Percentiles rank a stretch among this genome's conserved stretches.
phyloP scores from a whole-genome alignment of 805 yeast species.

The Candida chauliodis region DNA sequence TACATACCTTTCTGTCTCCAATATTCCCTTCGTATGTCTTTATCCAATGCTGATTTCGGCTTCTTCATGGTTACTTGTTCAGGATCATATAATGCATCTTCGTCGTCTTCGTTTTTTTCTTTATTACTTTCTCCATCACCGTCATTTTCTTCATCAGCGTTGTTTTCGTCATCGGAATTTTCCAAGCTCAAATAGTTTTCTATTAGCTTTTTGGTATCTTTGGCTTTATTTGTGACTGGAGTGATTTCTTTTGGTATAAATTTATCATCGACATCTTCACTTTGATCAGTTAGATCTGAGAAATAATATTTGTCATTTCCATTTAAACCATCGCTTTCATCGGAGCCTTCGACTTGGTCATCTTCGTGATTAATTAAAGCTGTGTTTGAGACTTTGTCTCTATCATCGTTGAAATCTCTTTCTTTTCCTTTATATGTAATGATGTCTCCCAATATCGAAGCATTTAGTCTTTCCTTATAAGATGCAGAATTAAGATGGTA shows the following conservation, averaged over 20 bases:
- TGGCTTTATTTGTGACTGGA: constrained; percentile 11
- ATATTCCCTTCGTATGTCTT: constrained; percentile 33
- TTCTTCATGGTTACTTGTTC: constrained; percentile 10
- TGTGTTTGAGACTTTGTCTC: constrained; percentile 57
- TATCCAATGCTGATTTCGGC: constrained; percentile 23
- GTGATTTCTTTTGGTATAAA: constrained; percentile 7
- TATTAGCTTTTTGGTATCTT: constrained; percentile 14
- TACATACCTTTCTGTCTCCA: constrained; percentile 40
- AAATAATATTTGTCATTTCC: constrained; percentile 40
- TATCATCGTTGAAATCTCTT: constrained; percentile 75
- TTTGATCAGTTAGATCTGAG: constrained; percentile 41
- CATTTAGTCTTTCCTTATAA: constrained; percentile 63
- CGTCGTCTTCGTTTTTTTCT: no score
- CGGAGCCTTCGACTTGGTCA: constrained; percentile 16
- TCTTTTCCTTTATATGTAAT: constrained; percentile 70
- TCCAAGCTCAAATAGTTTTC: constrained; percentile 21
- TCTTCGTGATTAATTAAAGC: constrained; percentile 42
- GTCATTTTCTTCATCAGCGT: no score
- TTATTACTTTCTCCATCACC: constrained; percentile 12
- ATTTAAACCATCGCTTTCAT: constrained; percentile 31
- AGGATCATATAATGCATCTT: constrained; percentile 10
- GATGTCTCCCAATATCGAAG: constrained; percentile 75
- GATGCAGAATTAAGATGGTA: constrained; percentile 66
- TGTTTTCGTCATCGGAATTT: constrained; percentile 11
- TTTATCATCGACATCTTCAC: constrained; percentile 19